Conservation (phyloP, 2,329 filamentous ascomycete species). For the Macroventuria anomochaeta region DNA sequence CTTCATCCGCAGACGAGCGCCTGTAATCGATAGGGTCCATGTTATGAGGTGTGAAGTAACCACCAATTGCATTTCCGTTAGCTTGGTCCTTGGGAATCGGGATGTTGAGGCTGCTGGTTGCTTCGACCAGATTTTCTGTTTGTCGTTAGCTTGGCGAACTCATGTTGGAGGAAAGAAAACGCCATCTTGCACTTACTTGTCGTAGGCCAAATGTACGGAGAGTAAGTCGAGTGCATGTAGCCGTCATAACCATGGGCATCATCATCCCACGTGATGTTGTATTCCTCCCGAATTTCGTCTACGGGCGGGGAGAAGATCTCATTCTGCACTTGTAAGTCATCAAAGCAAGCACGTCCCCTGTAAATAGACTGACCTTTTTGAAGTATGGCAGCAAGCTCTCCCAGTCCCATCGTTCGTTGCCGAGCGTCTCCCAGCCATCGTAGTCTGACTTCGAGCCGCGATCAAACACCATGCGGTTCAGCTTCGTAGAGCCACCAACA, state of each 20-base stretch:
- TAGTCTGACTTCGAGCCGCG: constrained; percentile 40
- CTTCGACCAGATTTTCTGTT: constrained; percentile 29
- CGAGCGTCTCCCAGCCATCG: constrained; percentile 37
- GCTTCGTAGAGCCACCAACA: constrained; percentile 34
- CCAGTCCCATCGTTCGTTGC: constrained; percentile 39
- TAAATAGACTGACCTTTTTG: constrained; percentile 24
- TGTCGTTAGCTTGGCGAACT: constrained; percentile 3
- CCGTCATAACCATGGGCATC: constrained; percentile 24
- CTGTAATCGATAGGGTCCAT: constrained; percentile 19
- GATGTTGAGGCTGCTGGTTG: constrained; percentile 24
- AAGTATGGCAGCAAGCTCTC: constrained; percentile 35
- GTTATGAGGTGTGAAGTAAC: constrained; percentile 31
- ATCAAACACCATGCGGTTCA: constrained; percentile 51
- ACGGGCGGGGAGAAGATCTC: constrained; percentile 30
- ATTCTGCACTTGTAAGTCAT: constrained; percentile 22
- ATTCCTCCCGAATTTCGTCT: constrained; percentile 25
- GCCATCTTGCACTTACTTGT: constrained; percentile 34
- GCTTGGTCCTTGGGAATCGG: constrained; percentile 28
- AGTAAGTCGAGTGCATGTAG: constrained; percentile 28
- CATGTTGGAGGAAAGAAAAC: too few species aligned
- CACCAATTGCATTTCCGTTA: constrained; percentile 29
- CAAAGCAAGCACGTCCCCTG: not conserved
- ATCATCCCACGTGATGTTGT: constrained; percentile 25
- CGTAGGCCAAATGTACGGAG: constrained; percentile 30
- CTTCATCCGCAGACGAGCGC: constrained; percentile 30